These are phyloP conservation scores for Heimioporus sp. DNA, from an alignment of 768 basidiomycete genomes.

Conservation along the genomic window DNA sequence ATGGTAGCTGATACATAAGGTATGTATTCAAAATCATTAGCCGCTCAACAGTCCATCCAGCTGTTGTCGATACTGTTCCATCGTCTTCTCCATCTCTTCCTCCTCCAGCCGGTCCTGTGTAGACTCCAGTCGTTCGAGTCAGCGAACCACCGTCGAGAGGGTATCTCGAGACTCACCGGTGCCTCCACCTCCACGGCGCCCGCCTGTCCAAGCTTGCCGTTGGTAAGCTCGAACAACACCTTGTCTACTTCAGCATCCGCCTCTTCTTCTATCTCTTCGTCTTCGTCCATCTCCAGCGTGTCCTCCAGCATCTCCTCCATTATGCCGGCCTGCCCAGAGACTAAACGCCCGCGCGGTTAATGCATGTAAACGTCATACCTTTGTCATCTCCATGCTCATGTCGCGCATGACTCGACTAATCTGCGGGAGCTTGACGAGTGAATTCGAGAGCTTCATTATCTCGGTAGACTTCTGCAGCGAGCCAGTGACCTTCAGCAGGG, in stretches of 20 bases:
- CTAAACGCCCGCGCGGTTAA: conserved; percentile 3
- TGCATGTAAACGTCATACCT: conserved; percentile 50
- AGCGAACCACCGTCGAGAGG: not conserved
- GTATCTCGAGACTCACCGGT: conserved; percentile 55
- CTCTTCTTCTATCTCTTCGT: conserved; percentile 94
- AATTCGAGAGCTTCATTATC: conserved; percentile 98
- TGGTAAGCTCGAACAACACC: conserved; percentile 90
- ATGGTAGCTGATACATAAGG: conserved; percentile 5
- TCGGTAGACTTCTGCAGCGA: conserved; percentile 96
- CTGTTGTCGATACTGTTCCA: conserved; percentile 89
- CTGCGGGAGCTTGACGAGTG: conserved; percentile 88
- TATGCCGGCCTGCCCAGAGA: conserved; percentile 76
- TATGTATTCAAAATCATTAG: conserved; percentile 15
- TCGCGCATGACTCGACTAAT: conserved; percentile 91
- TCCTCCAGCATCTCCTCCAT: conserved; percentile 99
- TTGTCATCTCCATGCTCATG: conserved; percentile 99
- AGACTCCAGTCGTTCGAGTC: conserved; percentile 37
- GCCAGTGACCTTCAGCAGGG: conserved; percentile 97
- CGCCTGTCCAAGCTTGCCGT: conserved; percentile 91
- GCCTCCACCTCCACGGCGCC: conserved; percentile 68
- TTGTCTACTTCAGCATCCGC: conserved; percentile 98
- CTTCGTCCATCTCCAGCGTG: conserved; percentile 86
- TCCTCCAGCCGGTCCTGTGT: conserved; percentile 65
- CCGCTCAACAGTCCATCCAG: conserved; percentile 80
- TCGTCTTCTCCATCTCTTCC: conserved; percentile 81